Base-by-base conservation (phyloP, 2,329 filamentous ascomycete species). In the Microsporum audouinii region DNA sequence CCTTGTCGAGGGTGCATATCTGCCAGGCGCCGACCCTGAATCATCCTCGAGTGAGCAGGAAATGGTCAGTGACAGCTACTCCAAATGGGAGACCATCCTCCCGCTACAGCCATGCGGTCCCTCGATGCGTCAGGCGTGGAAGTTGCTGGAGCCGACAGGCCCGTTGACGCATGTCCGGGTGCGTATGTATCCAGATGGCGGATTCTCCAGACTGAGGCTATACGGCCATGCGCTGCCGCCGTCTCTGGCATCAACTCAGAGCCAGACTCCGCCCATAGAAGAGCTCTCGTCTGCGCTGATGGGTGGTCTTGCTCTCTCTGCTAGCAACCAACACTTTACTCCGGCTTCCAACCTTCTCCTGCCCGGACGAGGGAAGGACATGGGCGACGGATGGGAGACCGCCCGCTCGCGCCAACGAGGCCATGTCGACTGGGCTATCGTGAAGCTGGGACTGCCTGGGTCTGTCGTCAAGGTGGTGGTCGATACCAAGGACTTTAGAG, bases 311-410 rank as follows among this genome's bases (percentile, higher is more conserved):
- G 70, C 73, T 3, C 68, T 75, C 6, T 66, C 65, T 1, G 74
- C 74, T 2, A 76, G 73, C 4, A 70, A 77, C 61, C 72, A 77
- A 64, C 75, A 77, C 62, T 77, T 69, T 65, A 76, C 75, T 0
- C 73, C 73, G 1, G 71, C 70, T 38, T 71, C 71, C 6, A 77
- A 77, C 61, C 65, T 75, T 17, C 63, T 77, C 8, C 68, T 77
- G 1, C 75, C 75, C 10, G 75, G 75, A n/a, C 69, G 75, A 6
- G 75, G 75, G 6, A 71, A 73, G 66, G 71, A 77, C 59, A 77
- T 77, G 75, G 74, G 75, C 8, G 75, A 77, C 63, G 75, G 75
- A 0, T 77, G 75, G 75, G 75, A 77, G 64, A 77, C 75, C 3
- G 71, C 72, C 7, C 69, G 75, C 27, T 75, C 72, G 41, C 70